Conservation (phyloP, 75 land plant species). For the Selaginella tamariscina region DNA sequence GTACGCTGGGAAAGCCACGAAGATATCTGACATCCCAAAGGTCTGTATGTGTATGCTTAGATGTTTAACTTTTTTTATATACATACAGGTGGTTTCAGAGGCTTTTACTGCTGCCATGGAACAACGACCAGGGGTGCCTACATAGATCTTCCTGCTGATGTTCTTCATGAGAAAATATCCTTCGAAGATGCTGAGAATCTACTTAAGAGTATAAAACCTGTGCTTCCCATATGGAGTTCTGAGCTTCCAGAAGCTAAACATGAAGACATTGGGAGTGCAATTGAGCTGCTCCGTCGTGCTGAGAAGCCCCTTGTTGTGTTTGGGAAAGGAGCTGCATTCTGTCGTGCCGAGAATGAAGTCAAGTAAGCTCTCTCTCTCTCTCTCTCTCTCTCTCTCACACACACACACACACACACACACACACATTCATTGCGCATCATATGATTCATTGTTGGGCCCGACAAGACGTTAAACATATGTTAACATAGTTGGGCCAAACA, state of each 20-base stretch:
- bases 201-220: constrained; percentile 18
- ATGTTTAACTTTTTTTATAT: no score
- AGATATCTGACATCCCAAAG: background rate
- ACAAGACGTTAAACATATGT: no score
- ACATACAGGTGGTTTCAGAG: constrained; percentile 41
- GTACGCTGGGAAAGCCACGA: background rate
- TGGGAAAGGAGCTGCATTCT: constrained; percentile 90
- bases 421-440: no score
- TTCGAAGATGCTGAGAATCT: constrained; percentile 46
- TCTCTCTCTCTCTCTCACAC: no score
- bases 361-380: no score
- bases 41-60: no score
- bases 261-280: constrained; percentile 40
- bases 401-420: no score
- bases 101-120: constrained; percentile 30
- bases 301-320: constrained; percentile 77
- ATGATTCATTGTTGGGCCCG: no score
- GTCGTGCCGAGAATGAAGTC: constrained; percentile 51
- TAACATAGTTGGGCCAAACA: no score
- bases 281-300: constrained; percentile 45
- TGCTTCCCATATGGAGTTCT: constrained; percentile 19
- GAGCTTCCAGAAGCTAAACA: background rate
- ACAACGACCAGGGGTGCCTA: constrained; percentile 77
- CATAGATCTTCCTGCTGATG: constrained; percentile 76
- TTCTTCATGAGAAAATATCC: constrained; percentile 55